phyloP scores from a whole-genome alignment of 1,284 basidiomycete species.

The Apiotrichum porosum region DNA sequence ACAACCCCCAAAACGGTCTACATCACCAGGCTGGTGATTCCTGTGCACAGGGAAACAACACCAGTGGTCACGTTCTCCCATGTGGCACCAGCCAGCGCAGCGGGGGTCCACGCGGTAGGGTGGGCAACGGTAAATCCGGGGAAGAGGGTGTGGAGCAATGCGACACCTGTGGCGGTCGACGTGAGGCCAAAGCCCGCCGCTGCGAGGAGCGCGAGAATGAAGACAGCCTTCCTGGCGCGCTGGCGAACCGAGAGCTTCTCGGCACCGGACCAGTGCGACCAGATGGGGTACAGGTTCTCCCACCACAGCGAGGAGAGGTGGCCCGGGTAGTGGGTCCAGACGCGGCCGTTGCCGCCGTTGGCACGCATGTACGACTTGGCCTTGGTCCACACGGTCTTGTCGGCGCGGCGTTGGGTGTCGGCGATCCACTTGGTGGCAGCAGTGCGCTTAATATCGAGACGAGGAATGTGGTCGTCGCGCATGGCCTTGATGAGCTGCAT shows the following conservation, averaged over 20 bases:
- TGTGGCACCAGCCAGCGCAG: no score
- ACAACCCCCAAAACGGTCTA: no score
- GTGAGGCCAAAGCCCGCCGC: no score
- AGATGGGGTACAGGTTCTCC: slow-evolving; percentile 1
- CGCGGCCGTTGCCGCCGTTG: slow-evolving; percentile 6
- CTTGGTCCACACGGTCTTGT: slow-evolving; percentile 1
- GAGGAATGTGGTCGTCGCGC: background rate
- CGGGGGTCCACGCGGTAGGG: no score
- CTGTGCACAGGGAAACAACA: no score
- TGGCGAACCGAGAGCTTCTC: background rate
- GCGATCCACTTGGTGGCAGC: background rate
- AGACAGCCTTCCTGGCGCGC: background rate
- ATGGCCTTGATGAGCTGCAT: background rate
- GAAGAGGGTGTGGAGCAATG: no score
- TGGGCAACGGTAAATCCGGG: no score
- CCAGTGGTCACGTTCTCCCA: no score
- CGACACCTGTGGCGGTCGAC: no score
- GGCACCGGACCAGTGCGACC: slow-evolving; percentile 2
- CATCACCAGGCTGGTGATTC: no score
- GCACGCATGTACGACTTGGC: slow-evolving; percentile 8
- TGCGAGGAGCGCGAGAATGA: no score
- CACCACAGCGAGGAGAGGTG: slow-evolving; percentile 1
- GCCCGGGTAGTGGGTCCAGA: slow-evolving; percentile 10
- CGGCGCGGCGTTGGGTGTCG: background rate
- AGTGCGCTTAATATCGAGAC: background rate